A percentile compares a stretch with the other conserved stretches of the same genome.
These are phyloP conservation scores for Cyanidium caldarium DNA, from an alignment of 23 red algal species.

Conservation along the genomic window DNA sequence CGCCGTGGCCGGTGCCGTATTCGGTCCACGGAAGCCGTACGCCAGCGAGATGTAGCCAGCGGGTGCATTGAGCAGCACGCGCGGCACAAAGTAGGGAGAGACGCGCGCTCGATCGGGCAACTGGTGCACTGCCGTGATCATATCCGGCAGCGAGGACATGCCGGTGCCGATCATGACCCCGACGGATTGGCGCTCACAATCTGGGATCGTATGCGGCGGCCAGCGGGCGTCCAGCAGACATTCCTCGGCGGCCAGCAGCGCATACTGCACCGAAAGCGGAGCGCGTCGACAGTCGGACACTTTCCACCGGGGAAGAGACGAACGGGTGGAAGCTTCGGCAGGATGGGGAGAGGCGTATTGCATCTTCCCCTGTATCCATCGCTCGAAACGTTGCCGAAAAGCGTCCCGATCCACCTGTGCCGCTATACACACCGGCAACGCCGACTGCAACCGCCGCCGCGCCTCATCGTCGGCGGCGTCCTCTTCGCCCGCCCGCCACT, in stretches of 20 bases:
- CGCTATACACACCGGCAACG: constrained; percentile 31
- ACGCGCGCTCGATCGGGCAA: constrained; percentile 7
- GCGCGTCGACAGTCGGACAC: no score
- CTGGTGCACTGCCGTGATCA: background rate
- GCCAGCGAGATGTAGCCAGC: constrained; percentile 44
- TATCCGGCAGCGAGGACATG: constrained; percentile 34
- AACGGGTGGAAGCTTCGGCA: background rate
- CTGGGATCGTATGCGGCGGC: background rate
- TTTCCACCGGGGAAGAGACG: no score
- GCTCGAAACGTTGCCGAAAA: background rate
- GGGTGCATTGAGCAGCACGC: constrained; percentile 32
- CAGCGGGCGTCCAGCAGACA: constrained; percentile 29
- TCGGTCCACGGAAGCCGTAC: constrained; percentile 23
- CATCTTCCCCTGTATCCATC: background rate
- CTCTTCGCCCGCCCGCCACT: background rate
- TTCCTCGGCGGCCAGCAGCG: constrained; percentile 29
- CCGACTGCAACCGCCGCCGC: no score
- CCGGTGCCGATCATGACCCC: constrained; percentile 55
- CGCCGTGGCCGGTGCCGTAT: constrained; percentile 26
- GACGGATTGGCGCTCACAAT: background rate
- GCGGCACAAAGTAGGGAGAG: constrained; percentile 46
- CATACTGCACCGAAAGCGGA: constrained; percentile 27
- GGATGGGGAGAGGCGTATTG: background rate
- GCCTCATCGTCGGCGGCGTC: constrained; percentile 11
- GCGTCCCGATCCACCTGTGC: constrained; percentile 14